Evolutionary conservation across 176 grass and related monocot species (phyloP).

Genomic region (Zea luxurians): DNA sequence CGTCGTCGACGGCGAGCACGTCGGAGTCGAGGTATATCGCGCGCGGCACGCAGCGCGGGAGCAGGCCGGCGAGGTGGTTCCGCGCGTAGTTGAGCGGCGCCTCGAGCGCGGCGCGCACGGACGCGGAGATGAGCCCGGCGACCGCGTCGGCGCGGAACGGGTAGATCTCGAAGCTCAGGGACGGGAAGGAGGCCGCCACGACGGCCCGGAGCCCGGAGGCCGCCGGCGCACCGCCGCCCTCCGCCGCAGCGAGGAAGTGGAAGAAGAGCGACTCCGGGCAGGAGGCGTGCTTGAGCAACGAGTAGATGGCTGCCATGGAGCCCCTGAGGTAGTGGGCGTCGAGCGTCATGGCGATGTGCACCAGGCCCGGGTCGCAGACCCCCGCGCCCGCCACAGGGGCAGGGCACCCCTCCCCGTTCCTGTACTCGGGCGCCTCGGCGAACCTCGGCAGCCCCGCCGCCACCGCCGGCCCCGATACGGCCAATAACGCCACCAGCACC

Average conservation of each 20-base stretch:
- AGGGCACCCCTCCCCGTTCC: conserved; percentile 72
- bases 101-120: conserved; percentile 79
- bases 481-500: conserved; percentile 28
- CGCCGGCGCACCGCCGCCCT: conserved; percentile 11
- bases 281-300: conserved; percentile 80
- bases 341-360: conserved; percentile 96
- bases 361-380: conserved; percentile 65
- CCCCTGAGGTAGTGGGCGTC: conserved; percentile 97
- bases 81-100: conserved; percentile 84
- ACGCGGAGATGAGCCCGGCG: conserved; percentile 72
- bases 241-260: conserved; percentile 58
- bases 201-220: conserved; percentile 38
- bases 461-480: background rate
- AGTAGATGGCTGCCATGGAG: conserved; percentile 86
- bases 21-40: conserved; percentile 79
- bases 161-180: conserved; percentile 84
- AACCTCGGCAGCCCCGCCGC: conserved; percentile 39
- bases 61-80: conserved; percentile 72
- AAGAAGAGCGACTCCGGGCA: conserved; percentile 86
- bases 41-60: conserved; percentile 58
- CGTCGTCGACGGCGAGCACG: conserved; percentile 69
- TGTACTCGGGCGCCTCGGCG: conserved; percentile 79
- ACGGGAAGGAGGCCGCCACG: conserved; percentile 65
- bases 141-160: conserved; percentile 55
- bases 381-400: conserved; percentile 18